phyloP scores from a whole-genome alignment of 306 rosid genomes.

The Casuarina cunninghamiana region DNA sequence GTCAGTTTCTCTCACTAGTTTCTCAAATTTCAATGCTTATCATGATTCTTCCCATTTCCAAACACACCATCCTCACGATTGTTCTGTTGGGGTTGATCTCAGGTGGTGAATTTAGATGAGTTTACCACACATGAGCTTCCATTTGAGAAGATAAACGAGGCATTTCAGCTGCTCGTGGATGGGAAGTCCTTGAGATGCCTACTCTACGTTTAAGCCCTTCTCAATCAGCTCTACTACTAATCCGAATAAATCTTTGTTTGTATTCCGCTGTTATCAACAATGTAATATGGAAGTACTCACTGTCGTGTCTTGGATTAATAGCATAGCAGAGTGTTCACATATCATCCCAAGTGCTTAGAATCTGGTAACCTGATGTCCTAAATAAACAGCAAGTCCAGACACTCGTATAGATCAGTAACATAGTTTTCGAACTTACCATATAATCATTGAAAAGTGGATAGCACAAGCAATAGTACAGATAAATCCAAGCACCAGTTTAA shows the following conservation, averaged over 20 bases:
- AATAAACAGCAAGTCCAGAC: background rate
- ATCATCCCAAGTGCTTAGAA: background rate
- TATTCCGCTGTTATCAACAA: background rate
- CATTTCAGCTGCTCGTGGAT: constrained; percentile 52
- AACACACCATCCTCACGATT: background rate
- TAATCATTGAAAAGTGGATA: too few relatives aligned
- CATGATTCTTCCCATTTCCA: background rate
- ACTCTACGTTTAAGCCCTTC: constrained; percentile 38
- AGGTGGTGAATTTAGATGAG: constrained; percentile 69
- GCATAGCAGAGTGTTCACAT: background rate
- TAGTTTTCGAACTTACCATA: background rate
- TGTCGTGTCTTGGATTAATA: background rate
- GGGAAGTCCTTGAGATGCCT: constrained; percentile 78
- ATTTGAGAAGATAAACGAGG: constrained; percentile 69
- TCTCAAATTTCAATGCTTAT: too few relatives aligned
- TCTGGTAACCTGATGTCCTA: background rate
- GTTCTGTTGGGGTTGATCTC: constrained; percentile 11
- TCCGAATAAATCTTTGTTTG: background rate
- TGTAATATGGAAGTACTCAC: background rate
- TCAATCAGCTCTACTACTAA: background rate
- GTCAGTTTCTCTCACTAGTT: constrained; percentile 34
- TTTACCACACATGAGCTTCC: constrained; percentile 88
- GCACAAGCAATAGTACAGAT: too few relatives aligned
- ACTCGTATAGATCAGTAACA: background rate
- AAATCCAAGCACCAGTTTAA: background rate